phyloP scores from a whole-genome alignment of 345 rosid genomes.

The Euclidium syriacum region DNA sequence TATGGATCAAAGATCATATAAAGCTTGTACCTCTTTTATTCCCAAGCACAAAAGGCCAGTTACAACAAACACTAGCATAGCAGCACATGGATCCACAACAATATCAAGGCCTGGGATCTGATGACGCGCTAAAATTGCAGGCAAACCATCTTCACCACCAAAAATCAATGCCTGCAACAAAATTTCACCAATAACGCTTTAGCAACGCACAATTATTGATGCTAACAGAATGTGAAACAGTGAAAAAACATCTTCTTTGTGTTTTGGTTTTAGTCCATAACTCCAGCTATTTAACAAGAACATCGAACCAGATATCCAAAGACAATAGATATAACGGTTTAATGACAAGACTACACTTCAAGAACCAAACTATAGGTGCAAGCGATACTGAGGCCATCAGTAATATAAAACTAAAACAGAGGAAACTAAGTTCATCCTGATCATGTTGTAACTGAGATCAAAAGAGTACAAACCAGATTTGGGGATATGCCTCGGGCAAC shows the following conservation, averaged over 20 bases:
- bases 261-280: not conserved
- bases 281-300: not conserved
- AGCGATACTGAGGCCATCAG: not conserved
- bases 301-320: not conserved
- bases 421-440: not conserved
- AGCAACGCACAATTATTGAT: not conserved
- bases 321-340: not conserved
- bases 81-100: slow-evolving; percentile 92
- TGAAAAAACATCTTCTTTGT: not conserved
- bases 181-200: not conserved
- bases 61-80: slow-evolving; percentile 64
- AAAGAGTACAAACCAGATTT: slow-evolving; percentile 48
- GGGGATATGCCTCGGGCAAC: slow-evolving; percentile 97
- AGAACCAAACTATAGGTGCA: not conserved
- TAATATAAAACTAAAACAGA: not conserved
- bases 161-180: slow-evolving; percentile 70
- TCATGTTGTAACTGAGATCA: not conserved
- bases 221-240: not conserved
- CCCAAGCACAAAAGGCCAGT: slow-evolving; percentile 92
- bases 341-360: not conserved
- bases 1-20: not conserved
- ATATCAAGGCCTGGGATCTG: slow-evolving; percentile 78
- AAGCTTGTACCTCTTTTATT: slow-evolving; percentile 76
- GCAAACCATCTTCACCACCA: slow-evolving; percentile 80
- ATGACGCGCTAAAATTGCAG: slow-evolving; percentile 69